Evolutionary conservation across 805 yeast species (phyloP).

Genomic region (Saccharomycopsis malanga): DNA sequence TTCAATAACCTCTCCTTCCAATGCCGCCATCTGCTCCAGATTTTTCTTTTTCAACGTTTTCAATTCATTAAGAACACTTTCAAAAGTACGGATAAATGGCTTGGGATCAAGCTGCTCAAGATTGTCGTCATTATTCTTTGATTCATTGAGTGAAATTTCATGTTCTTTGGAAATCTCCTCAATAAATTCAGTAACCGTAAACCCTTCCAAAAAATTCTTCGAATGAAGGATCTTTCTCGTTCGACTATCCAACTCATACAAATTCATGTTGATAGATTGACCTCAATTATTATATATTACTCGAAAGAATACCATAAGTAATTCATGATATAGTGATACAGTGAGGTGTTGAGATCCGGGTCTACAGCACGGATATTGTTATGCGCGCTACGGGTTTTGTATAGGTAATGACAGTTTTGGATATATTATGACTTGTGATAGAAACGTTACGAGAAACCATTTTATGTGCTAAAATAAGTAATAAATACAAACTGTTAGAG

Average conservation of each 20-base stretch:
- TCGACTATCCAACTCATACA: conserved; percentile 18
- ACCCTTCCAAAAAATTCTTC: conserved; percentile 36
- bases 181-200: conserved; percentile 72
- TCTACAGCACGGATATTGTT: no score
- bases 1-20: conserved; percentile 50
- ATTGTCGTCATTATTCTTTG: conserved; percentile 20
- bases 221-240: conserved; percentile 18
- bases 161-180: conserved; percentile 73
- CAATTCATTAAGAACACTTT: conserved; percentile 70
- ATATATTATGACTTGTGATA: no score
- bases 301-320: no score
- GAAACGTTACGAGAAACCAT: no score
- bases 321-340: no score
- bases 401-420: no score
- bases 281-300: no score
- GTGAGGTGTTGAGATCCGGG: no score
- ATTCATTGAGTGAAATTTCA: conserved; percentile 32
- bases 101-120: conserved; percentile 63
- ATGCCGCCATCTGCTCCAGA: conserved; percentile 38
- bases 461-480: no score
- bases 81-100: conserved; percentile 91
- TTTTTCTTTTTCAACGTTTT: conserved; percentile 55
- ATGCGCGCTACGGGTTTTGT: no score
- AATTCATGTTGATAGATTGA: no score
- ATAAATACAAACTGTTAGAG: no score